Base-by-base conservation (phyloP, 805 yeast genomes). In the Kazachstania psychrophila region DNA sequence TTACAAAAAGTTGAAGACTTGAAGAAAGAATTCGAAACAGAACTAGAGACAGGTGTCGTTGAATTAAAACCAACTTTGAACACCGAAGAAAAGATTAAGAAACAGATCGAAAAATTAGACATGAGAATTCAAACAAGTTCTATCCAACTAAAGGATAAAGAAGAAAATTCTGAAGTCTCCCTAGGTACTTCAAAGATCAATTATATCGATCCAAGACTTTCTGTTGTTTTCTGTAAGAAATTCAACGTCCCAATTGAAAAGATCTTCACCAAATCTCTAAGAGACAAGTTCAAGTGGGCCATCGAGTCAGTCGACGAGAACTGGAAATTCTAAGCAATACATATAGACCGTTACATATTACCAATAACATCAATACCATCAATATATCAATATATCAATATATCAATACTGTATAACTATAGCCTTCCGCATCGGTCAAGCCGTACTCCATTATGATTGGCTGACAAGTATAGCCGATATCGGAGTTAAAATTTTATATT, bases 201-300 rank as follows among this genome's bases (percentile, higher is more conserved):
- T 60, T 89, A 89, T 66, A 89, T 89, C 42, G 97, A 89, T 60
- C 97, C 97, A 18, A 70, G 97, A 46, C 65, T 89, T 48, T 77
- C 94, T 0, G 96, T 86, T 17, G 77, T 83, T 71, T 89, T 87
- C 54, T 73, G 94, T 36, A 88, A 87, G 60, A 83, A 77, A 60
- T 86, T 65, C 55, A 69, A 75, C 37, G 96, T 89, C 15, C 97
- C 97, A 6, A 80, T 89, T 37, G 96, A 89, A 60, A 88, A 84
- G 60, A 67, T 89, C 28, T 87, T 89, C 49, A 81, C 96, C 10
- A 88, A 87, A 63, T 84, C 97, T 0, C 65, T 89, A 37, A 67
- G 96, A 43, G 96, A 88, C 29, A 89, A 89, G 64, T 89, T 89
- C 64, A 78, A 75, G 32, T 89, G 97, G 97, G 97, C 97, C 22